Base-by-base conservation (phyloP, 352 stramenopile genomes). In the Achlya hypogyna region DNA sequence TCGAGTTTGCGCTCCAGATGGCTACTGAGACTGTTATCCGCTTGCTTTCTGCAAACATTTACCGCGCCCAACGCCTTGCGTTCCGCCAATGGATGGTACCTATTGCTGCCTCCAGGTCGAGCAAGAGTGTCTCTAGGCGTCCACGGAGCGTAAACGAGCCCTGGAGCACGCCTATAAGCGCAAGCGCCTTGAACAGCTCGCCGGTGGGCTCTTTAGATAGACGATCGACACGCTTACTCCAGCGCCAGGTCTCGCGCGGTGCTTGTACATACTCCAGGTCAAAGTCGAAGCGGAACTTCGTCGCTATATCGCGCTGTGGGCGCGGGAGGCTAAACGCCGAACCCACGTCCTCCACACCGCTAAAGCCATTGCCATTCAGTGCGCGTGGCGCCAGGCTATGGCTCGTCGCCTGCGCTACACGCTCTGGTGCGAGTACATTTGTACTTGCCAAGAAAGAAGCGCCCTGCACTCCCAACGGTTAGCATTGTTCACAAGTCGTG, bases 1-100 rank as follows among this genome's bases (percentile, higher is more conserved):
- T 22, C 9, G 60, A 67, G 0, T 67, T 67, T 42, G 60, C 60
- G 16, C 6, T 59, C 5, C 22, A 32, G 31, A 58, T 67, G n/a
- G 60, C 60, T 10, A 32, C 60, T 12, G 60, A 67, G 32, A 67
- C 60, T 16, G 47, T 67, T 0, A 34, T 49, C 20, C 60, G 60
- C 40, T 59, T 67, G n/a, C n/a, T 67, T 3, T 23, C 28, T 9
- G 31, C 45, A 5, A 67, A 67, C 27, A 59, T 49, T 32, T 14
- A n/a, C 16, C 23, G 23, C n/a, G 25, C 60, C 4, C 60, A 58
- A 58, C 9, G 23, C 12, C 12, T 1, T 8, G 60, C 60, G 4
- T 59, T 67, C 31, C 40, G 49, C 14, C 27, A 38, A 18, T 67
- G 60, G 60, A 20, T 42, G 25, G 60, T 65, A 62, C 35, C 2